Base-by-base conservation (phyloP, 352 stramenopile species). In the Phytophthora foliorum region DNA sequence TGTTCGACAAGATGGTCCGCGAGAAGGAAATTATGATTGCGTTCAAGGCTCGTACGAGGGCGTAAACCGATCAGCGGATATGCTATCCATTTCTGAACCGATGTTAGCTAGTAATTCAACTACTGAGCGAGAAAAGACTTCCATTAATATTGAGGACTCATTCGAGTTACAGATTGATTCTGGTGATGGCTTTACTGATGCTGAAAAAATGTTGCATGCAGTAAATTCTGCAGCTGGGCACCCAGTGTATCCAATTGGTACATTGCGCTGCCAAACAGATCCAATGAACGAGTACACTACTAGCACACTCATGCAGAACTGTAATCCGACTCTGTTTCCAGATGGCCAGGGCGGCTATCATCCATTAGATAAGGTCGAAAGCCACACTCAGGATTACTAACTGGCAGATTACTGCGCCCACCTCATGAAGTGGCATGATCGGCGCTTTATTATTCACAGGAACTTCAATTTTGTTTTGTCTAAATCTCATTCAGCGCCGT, bases 401-500 rank as follows among this genome's bases (percentile, higher is more conserved):
- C 25, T 29, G 25, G 9, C 29, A 32, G 29, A 32, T 2, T 32
- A 11, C 4, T 32, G 3, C 6, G 5, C 22, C 0, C 52, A 49
- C 2, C 3, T 41, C 2, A 39, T 50, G 52, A 59, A 59, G 6
- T 59, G 52, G 52, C 51, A 48, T 17, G 51, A 36, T 17, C 11
- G 51, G 6, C 16, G 51, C 11, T 58, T 11, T 9, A 34, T 58
- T 0, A 38, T 48, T 9, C 51, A 58, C 6, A 4, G 19, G 5
- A 48, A 58, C 14, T 49, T 49, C 22, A 58, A 38, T 5, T 52
- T 34, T 10, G n/a, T 38, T 32, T 22, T 52, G 45, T 6, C 4
- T 52, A 3, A 52, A 52, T 6, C 13, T 21, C 3, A 52, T 52
- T 21, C 51, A 57, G 14, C 32, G 51, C 4, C 21, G 51, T 1